Base-by-base conservation (phyloP, 495 filamentous ascomycete species). In the Aspergillus funiculosus region DNA sequence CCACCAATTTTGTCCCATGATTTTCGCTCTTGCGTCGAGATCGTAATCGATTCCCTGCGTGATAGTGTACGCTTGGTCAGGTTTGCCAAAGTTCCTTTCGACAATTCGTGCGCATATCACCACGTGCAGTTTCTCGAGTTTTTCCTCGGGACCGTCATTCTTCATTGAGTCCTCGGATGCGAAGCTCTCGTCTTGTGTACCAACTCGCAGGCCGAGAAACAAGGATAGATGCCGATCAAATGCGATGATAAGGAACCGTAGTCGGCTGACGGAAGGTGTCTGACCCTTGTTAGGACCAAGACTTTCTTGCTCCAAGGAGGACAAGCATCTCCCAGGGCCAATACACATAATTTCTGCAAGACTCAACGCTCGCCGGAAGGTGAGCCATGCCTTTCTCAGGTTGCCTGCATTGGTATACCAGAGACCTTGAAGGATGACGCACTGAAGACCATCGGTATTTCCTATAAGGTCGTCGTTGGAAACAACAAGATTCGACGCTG, bases 71-170 rank as follows among this genome's bases (percentile, higher is more conserved):
- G 18, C 22, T 13, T 39, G 8, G 20, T 24, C 5, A 14, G 1
- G 2, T 2, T 39, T 5, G 13, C 7, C 4, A 2, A 24, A 22
- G 22, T 39, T 39, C 25, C 37, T 25, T 5, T 39, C 37, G 9
- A n/a, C 19, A 3, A 39, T 39, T 20, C 22, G 19, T 3, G 37
- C 37, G 3, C 19, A 4, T 4, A 39, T 39, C 19, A 39, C 37
- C 1, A 21, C 13, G n/a, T 39, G 37, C 6, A 39, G 1, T 13
- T 24, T 39, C n/a, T 39, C 37, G 4, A 39, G 20, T 6, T 26
- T 39, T 24, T 39, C 37, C 13, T 39, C 37, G 7, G 37, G 37
- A 14, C n/a, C n/a, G n/a, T n/a, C n/a, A n/a, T n/a, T n/a, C n/a
- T n/a, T n/a, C n/a, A n/a, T n/a, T n/a, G 20, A 6, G 18, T 24